Conservation (phyloP, 1,284 basidiomycete species). For the Puccinia horiana region DNA sequence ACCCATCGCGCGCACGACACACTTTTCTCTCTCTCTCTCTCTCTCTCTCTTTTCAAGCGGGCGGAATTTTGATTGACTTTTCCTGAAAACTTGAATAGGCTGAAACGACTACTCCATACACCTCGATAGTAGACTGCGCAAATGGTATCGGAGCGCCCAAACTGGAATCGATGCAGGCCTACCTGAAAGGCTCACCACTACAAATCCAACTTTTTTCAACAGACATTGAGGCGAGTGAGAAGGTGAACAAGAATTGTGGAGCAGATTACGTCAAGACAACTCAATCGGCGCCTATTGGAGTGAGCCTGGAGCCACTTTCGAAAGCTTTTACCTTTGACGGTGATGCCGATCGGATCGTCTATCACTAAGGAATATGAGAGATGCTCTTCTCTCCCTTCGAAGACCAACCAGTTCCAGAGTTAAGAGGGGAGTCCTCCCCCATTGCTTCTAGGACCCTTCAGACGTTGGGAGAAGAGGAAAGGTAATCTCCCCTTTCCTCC, state of each 20-base stretch:
- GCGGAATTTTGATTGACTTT: neutral
- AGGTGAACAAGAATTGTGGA: conserved; percentile 63
- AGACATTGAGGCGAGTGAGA: conserved; percentile 66
- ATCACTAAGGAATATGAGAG: too few relatives aligned
- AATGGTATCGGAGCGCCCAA: conserved; percentile 90
- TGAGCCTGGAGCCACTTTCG: conserved; percentile 72
- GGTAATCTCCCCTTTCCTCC: too few relatives aligned
- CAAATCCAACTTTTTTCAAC: conserved; percentile 65
- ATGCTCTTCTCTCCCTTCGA: too few relatives aligned
- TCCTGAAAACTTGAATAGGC: conserved; percentile 38
- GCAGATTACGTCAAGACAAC: conserved; percentile 96
- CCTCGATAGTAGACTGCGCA: conserved; percentile 87
- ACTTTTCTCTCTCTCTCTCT: too few relatives aligned
- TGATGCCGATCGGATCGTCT: conserved; percentile 95
- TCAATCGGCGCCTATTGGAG: conserved; percentile 76
- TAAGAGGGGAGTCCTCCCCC: too few relatives aligned
- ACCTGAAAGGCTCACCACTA: conserved; percentile 58
- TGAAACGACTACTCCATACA: conserved; percentile 60
- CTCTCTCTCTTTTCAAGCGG: too few relatives aligned
- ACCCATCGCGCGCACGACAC: too few relatives aligned
- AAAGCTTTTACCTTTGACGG: conserved; percentile 92
- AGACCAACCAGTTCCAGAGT: too few relatives aligned
- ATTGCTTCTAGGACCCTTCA: too few relatives aligned
- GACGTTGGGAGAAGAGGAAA: too few relatives aligned
- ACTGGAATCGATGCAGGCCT: conserved; percentile 61